These are phyloP conservation scores for Tetrahymena thermophila DNA, from an alignment of 73 alveolate genomes.

Conservation along the genomic window DNA sequence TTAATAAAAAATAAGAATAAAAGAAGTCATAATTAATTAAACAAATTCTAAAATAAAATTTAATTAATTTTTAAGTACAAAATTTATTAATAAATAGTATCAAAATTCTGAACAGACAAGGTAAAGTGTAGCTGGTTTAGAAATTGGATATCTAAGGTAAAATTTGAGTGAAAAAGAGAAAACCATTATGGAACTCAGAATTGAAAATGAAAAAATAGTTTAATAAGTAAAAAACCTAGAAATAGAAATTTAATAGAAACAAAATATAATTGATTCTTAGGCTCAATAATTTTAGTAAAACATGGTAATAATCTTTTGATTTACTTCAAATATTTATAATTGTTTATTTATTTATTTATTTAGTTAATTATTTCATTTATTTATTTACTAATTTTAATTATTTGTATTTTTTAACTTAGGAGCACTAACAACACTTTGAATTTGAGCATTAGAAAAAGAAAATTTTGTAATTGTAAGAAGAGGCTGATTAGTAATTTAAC, in stretches of 20 bases:
- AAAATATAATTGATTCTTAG: neutral
- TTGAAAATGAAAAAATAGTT: neutral
- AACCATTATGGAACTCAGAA: neutral
- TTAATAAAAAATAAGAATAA: too few relatives aligned
- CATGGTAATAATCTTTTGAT: neutral
- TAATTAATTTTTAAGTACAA: too few relatives aligned
- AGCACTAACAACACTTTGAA: neutral
- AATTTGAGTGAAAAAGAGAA: neutral
- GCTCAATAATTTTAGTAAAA: neutral
- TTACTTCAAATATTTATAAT: neutral
- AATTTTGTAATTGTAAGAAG: neutral
- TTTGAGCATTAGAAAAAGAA: neutral
- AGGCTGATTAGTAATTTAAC: neutral
- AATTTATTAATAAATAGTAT: neutral
- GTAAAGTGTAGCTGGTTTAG: neutral
- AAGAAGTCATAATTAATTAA: too few relatives aligned
- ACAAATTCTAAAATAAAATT: too few relatives aligned
- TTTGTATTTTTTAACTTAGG: neutral
- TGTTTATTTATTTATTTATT: too few relatives aligned
- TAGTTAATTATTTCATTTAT: too few relatives aligned
- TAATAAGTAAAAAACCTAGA: neutral
- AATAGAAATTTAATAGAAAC: neutral
- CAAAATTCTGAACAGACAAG: neutral
- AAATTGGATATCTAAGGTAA: neutral
- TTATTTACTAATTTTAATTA: too few relatives aligned